Evolutionary conservation across 2,329 filamentous ascomycete species (phyloP).

Genomic region (Aspergillus costaricaensis): DNA sequence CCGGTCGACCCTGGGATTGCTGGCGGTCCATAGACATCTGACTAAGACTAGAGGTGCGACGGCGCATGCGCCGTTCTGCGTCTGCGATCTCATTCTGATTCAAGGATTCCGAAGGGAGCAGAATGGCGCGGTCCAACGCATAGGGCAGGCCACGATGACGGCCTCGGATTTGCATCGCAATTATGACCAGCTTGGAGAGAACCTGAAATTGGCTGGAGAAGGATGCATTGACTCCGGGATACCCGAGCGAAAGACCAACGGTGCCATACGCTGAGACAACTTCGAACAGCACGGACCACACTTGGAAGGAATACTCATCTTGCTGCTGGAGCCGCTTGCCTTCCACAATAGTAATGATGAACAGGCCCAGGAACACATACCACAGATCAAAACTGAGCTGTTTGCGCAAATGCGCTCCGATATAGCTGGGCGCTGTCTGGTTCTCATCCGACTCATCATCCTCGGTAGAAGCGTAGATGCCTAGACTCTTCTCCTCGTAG

Average conservation of each 20-base stretch:
- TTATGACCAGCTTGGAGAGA: slow-evolving; percentile 66
- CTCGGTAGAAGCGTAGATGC: slow-evolving; percentile 68
- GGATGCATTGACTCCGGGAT: slow-evolving; percentile 71
- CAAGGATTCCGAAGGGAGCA: slow-evolving; percentile 66
- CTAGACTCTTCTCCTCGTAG: slow-evolving; percentile 76
- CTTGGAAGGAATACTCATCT: slow-evolving; percentile 61
- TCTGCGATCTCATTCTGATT: slow-evolving; percentile 61
- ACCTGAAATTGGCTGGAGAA: slow-evolving; percentile 80
- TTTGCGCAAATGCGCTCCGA: slow-evolving; percentile 85
- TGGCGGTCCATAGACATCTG: slow-evolving; percentile 28
- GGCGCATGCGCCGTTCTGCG: slow-evolving; percentile 47
- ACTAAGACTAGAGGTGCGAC: slow-evolving; percentile 40
- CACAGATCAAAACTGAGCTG: slow-evolving; percentile 97
- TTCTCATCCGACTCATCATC: slow-evolving; percentile 55
- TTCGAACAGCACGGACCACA: slow-evolving; percentile 77
- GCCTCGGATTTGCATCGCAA: slow-evolving; percentile 67
- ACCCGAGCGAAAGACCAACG: slow-evolving; percentile 86
- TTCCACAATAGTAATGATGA: slow-evolving; percentile 89
- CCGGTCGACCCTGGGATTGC: slow-evolving; percentile 25
- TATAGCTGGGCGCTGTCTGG: slow-evolving; percentile 72
- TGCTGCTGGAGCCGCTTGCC: slow-evolving; percentile 67
- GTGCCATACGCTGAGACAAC: slow-evolving; percentile 91
- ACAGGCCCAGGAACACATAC: slow-evolving; percentile 93
- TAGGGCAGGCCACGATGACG: slow-evolving; percentile 67
- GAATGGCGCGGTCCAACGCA: slow-evolving; percentile 68